A percentile compares a stretch with the other conserved stretches of the same genome.
These are phyloP conservation scores for Marchantia polymorpha DNA, from an alignment of 225 moss, liverwort and hornwort genomes.

Conservation along the genomic window DNA sequence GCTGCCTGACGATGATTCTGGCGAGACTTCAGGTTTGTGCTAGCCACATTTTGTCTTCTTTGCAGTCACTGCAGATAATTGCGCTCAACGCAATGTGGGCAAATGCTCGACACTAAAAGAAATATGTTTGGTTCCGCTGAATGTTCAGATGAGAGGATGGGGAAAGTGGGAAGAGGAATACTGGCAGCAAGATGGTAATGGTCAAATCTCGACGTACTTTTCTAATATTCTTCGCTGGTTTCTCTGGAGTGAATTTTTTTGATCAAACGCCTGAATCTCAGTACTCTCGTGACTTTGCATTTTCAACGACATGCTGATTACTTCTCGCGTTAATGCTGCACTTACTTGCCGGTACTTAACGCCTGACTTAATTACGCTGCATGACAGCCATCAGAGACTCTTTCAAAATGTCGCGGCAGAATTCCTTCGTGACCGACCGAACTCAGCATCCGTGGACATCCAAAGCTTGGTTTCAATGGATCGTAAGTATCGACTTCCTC, in stretches of 20 bases:
- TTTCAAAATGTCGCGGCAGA: slow-evolving; percentile 19
- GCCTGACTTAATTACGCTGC: background rate
- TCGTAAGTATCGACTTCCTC: slow-evolving; percentile 28
- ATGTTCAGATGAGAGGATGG: slow-evolving; percentile 52
- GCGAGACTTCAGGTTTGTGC: slow-evolving; percentile 56
- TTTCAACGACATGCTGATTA: too few relatives aligned
- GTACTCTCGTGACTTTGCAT: too few relatives aligned
- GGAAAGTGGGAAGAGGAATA: slow-evolving; percentile 56
- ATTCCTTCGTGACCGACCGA: slow-evolving; percentile 29
- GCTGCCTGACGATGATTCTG: slow-evolving; percentile 64
- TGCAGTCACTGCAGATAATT: background rate
- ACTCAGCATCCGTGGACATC: slow-evolving; percentile 21
- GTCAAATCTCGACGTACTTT: background rate
- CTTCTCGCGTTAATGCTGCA: too few relatives aligned
- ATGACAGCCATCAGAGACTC: slow-evolving; percentile 8
- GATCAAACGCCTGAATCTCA: background rate
- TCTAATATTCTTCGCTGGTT: background rate
- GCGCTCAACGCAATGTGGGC: background rate
- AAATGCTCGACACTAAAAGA: background rate
- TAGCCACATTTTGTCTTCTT: background rate
- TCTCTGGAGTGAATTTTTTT: background rate
- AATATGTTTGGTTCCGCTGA: background rate
- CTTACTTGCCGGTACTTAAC: too few relatives aligned
- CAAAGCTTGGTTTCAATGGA: slow-evolving; percentile 24
- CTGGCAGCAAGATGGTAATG: slow-evolving; percentile 35